These are phyloP conservation scores for Asterochloris erici DNA, from an alignment of 139 green algal genomes.

Conservation along the genomic window DNA sequence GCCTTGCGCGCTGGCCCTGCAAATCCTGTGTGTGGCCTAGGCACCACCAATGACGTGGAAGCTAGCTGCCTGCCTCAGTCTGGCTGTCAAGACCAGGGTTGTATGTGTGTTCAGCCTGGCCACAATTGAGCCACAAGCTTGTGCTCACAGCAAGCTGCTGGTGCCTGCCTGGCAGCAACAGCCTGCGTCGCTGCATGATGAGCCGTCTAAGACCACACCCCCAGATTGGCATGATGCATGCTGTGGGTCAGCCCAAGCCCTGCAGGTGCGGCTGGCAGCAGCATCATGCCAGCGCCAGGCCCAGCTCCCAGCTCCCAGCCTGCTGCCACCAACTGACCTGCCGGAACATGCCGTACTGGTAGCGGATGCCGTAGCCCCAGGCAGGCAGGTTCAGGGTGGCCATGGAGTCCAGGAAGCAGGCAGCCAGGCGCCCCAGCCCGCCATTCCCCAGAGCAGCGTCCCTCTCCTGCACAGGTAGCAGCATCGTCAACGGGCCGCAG, in stretches of 20 bases:
- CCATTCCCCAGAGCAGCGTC: constrained; percentile 91
- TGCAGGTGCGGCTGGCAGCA: neutral
- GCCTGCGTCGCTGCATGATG: too few relatives aligned
- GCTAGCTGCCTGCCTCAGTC: too few relatives aligned
- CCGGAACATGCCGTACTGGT: constrained; percentile 99
- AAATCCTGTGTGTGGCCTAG: too few relatives aligned
- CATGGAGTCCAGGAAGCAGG: constrained; percentile 99
- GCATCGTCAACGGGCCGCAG: too few relatives aligned
- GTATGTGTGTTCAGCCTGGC: too few relatives aligned
- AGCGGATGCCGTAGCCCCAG: constrained; percentile 99
- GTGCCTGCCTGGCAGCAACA: too few relatives aligned
- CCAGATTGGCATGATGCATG: neutral
- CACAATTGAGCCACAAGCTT: too few relatives aligned
- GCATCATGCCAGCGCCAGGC: neutral
- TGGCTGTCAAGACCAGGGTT: too few relatives aligned
- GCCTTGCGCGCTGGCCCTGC: too few relatives aligned
- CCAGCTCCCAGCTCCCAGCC: neutral
- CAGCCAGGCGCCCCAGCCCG: constrained; percentile 92
- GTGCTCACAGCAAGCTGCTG: too few relatives aligned
- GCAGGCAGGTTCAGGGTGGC: constrained; percentile 94
- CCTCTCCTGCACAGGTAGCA: constrained; percentile 34
- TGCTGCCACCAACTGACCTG: constrained; percentile 47
- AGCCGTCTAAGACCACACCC: too few relatives aligned
- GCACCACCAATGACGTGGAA: too few relatives aligned
- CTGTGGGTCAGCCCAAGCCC: neutral